Percentiles rank a stretch among this genome's conserved stretches.
Conservation (phyloP, 2,329 filamentous ascomycete species). For the Botryotinia globosa region DNA sequence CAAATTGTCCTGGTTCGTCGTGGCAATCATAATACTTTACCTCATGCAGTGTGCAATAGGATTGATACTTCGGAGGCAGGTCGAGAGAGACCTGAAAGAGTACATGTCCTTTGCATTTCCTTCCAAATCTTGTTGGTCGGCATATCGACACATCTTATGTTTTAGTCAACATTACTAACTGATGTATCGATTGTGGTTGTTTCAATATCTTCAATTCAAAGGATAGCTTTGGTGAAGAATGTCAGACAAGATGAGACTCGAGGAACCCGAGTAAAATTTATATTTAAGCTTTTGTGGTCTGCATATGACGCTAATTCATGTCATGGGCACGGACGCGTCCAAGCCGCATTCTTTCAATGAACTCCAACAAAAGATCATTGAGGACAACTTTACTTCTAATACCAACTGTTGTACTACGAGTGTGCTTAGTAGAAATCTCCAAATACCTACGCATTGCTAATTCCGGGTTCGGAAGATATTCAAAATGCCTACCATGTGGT, state of each 20-base stretch:
- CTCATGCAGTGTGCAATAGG: conserved; percentile 7
- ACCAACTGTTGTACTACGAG: conserved; percentile 1
- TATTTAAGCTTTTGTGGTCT: conserved; percentile 11
- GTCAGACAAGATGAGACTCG: neutral
- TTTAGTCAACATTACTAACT: neutral
- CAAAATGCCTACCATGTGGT: conserved; percentile 69
- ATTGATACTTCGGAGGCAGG: neutral
- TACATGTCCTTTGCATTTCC: neutral
- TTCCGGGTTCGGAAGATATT: neutral
- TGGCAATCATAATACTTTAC: conserved; percentile 31
- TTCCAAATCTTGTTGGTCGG: neutral
- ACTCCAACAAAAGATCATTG: conserved; percentile 5
- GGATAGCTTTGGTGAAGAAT: neutral
- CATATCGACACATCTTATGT: neutral
- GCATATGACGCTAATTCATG: conserved; percentile 8
- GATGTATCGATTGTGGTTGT: neutral
- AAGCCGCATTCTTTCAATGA: conserved; percentile 18
- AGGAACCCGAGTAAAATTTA: conserved; percentile 13
- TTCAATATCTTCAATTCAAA: neutral
- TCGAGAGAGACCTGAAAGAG: neutral
- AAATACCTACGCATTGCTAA: neutral
- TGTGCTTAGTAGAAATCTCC: neutral
- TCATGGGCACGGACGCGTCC: conserved; percentile 17
- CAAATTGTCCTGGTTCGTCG: conserved; percentile 37
- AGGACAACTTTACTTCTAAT: conserved; percentile 17